These are phyloP conservation scores for Lipomyces japonicus DNA, from an alignment of 805 yeast genomes.

Conservation along the genomic window DNA sequence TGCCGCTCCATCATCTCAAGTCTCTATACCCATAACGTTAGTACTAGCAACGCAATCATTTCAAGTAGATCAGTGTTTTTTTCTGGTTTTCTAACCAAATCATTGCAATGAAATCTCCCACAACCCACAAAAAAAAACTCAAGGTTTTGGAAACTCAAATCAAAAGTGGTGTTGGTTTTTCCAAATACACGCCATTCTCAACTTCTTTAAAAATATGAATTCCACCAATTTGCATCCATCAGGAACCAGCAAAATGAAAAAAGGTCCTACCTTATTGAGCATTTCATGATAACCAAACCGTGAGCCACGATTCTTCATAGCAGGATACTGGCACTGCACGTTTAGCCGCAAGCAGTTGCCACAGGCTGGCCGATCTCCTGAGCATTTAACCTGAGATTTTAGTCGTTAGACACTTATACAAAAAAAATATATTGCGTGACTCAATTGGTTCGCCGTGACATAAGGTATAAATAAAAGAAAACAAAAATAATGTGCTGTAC, in stretches of 20 bases:
- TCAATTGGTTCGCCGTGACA: neutral
- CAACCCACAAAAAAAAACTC: too few relatives aligned
- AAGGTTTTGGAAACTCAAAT: too few relatives aligned
- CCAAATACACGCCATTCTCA: too few relatives aligned
- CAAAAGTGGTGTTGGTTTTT: neutral
- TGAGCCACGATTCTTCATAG: conserved; percentile 39
- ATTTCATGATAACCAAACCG: conserved; percentile 38
- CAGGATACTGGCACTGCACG: conserved; percentile 38
- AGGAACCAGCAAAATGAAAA: too few relatives aligned
- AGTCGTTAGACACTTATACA: neutral
- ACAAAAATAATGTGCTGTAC: conserved; percentile 6
- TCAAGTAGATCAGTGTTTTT: too few relatives aligned
- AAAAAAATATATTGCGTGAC: neutral
- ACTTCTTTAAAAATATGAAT: too few relatives aligned
- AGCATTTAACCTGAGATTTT: conserved; percentile 34
- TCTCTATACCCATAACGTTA: too few relatives aligned
- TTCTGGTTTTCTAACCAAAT: too few relatives aligned
- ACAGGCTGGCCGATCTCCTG: conserved; percentile 40
- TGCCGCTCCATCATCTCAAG: conserved; percentile 31
- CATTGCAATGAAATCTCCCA: too few relatives aligned
- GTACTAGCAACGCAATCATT: too few relatives aligned
- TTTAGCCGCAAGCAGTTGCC: conserved; percentile 36
- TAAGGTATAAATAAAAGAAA: neutral
- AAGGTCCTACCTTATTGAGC: conserved; percentile 29
- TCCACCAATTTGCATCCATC: too few relatives aligned